A percentile compares a stretch with the other conserved stretches of the same genome.
phyloP scores from a whole-genome alignment of 2,329 filamentous ascomycete genomes.

The Ceratocystis lukuohia region DNA sequence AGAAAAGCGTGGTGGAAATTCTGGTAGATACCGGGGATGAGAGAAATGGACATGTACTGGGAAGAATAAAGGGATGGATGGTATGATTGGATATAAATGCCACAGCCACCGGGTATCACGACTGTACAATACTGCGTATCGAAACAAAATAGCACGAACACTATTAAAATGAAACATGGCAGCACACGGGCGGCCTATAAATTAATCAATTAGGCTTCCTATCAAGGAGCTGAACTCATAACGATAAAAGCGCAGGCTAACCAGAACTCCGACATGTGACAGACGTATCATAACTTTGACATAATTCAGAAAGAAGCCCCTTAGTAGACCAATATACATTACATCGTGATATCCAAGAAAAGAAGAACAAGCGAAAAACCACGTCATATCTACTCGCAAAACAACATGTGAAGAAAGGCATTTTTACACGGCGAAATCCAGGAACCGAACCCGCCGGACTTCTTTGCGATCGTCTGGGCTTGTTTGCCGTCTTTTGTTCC shows the following conservation, averaged over 20 bases:
- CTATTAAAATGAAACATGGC: not conserved
- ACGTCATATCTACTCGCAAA: not conserved
- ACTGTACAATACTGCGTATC: slow-evolving; percentile 20
- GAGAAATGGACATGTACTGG: not conserved
- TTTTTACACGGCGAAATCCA: slow-evolving; percentile 6
- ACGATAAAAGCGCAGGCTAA: not conserved
- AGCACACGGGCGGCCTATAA: not conserved
- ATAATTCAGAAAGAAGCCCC: not conserved
- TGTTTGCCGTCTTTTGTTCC: slow-evolving; percentile 17
- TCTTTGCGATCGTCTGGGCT: slow-evolving; percentile 5
- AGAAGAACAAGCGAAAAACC: not conserved
- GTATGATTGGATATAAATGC: slow-evolving; percentile 3
- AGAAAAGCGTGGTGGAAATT: slow-evolving; percentile 42
- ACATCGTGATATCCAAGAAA: not conserved
- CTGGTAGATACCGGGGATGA: slow-evolving; percentile 30
- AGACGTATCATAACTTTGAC: not conserved
- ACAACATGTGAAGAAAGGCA: not conserved
- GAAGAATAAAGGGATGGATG: not conserved
- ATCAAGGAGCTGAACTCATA: not conserved
- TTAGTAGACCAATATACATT: not conserved
- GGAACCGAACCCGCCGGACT: slow-evolving; percentile 14
- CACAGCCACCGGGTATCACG: not conserved
- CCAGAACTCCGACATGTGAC: not conserved
- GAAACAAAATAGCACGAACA: slow-evolving; percentile 2
- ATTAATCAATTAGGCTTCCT: not conserved